Evolutionary conservation across 352 stramenopile genomes (phyloP).

Genomic region (Pythium insidiosum): DNA sequence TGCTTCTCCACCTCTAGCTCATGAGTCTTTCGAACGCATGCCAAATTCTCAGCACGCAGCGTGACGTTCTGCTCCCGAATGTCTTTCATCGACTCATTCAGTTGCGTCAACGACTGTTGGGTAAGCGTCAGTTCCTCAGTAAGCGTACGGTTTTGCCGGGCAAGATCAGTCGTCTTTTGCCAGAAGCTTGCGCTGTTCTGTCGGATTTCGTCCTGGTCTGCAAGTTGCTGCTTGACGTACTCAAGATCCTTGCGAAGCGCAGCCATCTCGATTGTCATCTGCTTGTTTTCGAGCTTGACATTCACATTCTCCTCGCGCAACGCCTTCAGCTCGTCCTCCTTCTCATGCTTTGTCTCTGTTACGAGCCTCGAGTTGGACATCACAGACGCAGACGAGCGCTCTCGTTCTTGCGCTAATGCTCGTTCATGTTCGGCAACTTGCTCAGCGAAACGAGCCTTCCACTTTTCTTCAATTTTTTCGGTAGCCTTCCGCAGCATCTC

Average conservation of each 20-base stretch:
- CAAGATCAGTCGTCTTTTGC: slow-evolving; percentile 82
- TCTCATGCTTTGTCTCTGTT: slow-evolving; percentile 65
- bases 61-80: slow-evolving; percentile 40
- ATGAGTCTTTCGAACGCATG: slow-evolving; percentile 45
- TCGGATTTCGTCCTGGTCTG: slow-evolving; percentile 65
- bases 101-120: slow-evolving; percentile 51
- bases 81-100: slow-evolving; percentile 61
- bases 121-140: slow-evolving; percentile 60
- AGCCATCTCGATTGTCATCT: slow-evolving; percentile 62
- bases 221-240: slow-evolving; percentile 59
- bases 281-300: slow-evolving; percentile 53
- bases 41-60: slow-evolving; percentile 43
- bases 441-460: slow-evolving; percentile 64
- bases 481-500: slow-evolving; percentile 68
- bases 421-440: slow-evolving; percentile 62
- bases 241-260: slow-evolving; percentile 59
- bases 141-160: slow-evolving; percentile 67
- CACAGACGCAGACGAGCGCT: slow-evolving; percentile 52
- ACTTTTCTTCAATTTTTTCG: slow-evolving; percentile 79
- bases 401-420: slow-evolving; percentile 51
- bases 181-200: slow-evolving; percentile 75
- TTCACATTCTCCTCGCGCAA: slow-evolving; percentile 58
- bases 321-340: slow-evolving; percentile 66
- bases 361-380: slow-evolving; percentile 59
- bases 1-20: slow-evolving; percentile 73